Evolutionary conservation across 257 asterid genomes (phyloP).

Genomic region (Cinchona pubescens): DNA sequence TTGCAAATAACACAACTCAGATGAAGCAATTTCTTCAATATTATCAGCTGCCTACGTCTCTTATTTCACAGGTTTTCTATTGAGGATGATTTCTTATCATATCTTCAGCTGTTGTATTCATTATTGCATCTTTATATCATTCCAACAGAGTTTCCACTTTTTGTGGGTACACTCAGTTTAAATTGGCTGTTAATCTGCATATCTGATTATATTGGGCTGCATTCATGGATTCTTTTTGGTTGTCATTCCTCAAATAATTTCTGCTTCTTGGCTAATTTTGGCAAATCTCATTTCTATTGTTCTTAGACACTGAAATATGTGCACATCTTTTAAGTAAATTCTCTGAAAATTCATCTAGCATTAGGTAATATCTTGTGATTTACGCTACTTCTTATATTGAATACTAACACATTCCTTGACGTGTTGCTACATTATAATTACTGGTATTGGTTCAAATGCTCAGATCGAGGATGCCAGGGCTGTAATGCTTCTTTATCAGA

Average conservation of each 20-base stretch:
- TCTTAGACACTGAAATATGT: neutral
- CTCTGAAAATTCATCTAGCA: neutral
- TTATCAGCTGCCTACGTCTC: neutral
- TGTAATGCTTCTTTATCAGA: constrained; percentile 81
- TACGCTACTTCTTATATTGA: neutral
- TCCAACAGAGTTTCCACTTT: neutral
- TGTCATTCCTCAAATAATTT: neutral
- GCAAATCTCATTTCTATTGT: neutral
- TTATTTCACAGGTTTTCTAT: neutral
- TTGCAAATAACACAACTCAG: neutral
- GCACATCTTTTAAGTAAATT: neutral
- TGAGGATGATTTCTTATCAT: neutral
- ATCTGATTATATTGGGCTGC: neutral
- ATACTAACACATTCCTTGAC: neutral
- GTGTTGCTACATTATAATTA: neutral
- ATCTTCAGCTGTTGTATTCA: neutral
- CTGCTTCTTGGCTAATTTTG: neutral
- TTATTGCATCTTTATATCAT: neutral
- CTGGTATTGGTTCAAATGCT: constrained; percentile 5
- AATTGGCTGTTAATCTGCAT: neutral
- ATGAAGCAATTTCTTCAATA: neutral
- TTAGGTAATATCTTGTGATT: neutral
- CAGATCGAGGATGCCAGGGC: constrained; percentile 94
- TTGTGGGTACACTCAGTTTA: neutral
- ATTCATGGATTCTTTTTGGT: neutral